Evolutionary conservation across 805 yeast genomes (phyloP).

Genomic region (Scheffersomyces ergatensis): DNA sequence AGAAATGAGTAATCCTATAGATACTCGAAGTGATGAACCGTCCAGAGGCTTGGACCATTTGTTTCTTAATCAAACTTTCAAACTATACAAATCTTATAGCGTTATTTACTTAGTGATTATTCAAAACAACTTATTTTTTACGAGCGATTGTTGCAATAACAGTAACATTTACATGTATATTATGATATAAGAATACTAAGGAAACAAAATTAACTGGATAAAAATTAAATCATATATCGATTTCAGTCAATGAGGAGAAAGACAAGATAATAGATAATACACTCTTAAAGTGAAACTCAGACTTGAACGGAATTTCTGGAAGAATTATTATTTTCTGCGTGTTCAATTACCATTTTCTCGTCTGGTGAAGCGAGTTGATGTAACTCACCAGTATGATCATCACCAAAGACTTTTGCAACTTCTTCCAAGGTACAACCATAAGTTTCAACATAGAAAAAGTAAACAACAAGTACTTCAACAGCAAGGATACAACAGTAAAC

Average conservation of each 20-base stretch:
- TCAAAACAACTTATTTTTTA: too few species aligned
- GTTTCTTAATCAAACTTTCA: not conserved
- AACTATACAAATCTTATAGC: not conserved
- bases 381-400: slow-evolving; percentile 11
- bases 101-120: too few species aligned
- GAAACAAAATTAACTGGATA: too few species aligned
- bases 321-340: slow-evolving; percentile 3
- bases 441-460: slow-evolving; percentile 40
- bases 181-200: too few species aligned
- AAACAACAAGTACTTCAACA: slow-evolving; percentile 24
- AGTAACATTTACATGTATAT: too few species aligned
- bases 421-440: slow-evolving; percentile 43
- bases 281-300: too few species aligned
- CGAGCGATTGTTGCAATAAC: too few species aligned
- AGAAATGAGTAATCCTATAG: not conserved
- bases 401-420: slow-evolving; percentile 41
- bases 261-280: too few species aligned
- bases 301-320: not conserved
- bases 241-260: too few species aligned
- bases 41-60: not conserved
- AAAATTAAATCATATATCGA: too few species aligned
- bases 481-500: slow-evolving; percentile 32
- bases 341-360: slow-evolving; percentile 5
- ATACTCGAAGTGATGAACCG: not conserved
- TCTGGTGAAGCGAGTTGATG: slow-evolving; percentile 4